These are phyloP conservation scores for Mycena olivaceomarginata DNA, from an alignment of 768 basidiomycete genomes.

Conservation along the genomic window DNA sequence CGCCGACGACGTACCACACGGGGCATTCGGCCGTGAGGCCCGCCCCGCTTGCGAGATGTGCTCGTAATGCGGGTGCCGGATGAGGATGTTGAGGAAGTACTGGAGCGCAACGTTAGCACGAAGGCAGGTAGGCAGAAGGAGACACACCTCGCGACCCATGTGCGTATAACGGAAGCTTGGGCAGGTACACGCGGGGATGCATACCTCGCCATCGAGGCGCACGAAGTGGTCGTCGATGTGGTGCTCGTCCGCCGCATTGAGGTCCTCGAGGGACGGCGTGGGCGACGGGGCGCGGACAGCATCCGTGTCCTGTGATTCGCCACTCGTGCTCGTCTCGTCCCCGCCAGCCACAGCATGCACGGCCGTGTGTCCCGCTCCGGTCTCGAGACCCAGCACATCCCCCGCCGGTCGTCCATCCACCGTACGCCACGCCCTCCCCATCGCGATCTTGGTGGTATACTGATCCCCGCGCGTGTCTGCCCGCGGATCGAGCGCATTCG, in stretches of 20 bases:
- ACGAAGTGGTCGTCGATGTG: constrained; percentile 30
- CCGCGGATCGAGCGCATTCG: constrained; percentile 30
- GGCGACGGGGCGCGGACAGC: constrained; percentile 28
- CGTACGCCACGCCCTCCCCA: constrained; percentile 37
- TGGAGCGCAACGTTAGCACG: neutral
- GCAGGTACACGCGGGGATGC: constrained; percentile 39
- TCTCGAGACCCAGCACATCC: constrained; percentile 16
- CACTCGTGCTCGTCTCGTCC: constrained; percentile 12
- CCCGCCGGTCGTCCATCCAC: constrained; percentile 34
- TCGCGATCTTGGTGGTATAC: constrained; percentile 9
- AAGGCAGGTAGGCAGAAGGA: neutral
- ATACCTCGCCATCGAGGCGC: constrained; percentile 42
- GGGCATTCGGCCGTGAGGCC: constrained; percentile 37
- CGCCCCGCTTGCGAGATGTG: constrained; percentile 37
- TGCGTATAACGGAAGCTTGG: constrained; percentile 39
- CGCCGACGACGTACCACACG: constrained; percentile 36
- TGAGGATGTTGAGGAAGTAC: constrained; percentile 37
- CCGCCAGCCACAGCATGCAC: constrained; percentile 23
- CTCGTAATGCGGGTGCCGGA: constrained; percentile 41
- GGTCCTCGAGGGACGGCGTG: constrained; percentile 31
- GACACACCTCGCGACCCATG: constrained; percentile 42
- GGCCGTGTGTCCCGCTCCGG: neutral
- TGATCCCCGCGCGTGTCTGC: constrained; percentile 28
- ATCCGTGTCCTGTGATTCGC: neutral
- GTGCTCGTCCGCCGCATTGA: constrained; percentile 24